Percentiles rank a stretch among this genome's conserved stretches.
Evolutionary conservation across 176 grass and related monocot genomes (phyloP).

Genomic region (Carex littledalei): DNA sequence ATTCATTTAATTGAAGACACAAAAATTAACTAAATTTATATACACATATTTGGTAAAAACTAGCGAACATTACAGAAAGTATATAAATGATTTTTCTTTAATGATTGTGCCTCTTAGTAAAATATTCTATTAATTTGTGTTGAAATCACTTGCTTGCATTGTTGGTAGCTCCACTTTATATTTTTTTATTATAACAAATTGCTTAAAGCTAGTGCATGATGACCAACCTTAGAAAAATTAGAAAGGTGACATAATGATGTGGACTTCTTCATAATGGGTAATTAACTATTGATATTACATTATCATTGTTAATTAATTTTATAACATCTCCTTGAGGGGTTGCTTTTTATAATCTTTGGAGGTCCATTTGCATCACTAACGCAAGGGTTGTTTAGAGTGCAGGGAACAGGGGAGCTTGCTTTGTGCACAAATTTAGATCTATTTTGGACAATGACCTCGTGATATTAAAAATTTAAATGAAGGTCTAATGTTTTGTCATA

Average conservation of each 20-base stretch:
- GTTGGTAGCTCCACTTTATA: background rate
- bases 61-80: background rate
- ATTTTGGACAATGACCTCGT: background rate
- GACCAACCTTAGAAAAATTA: constrained; percentile 1
- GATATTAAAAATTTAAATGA: background rate
- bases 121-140: background rate
- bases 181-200: background rate
- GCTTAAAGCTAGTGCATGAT: constrained; percentile 2
- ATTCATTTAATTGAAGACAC: background rate
- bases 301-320: constrained; percentile 9
- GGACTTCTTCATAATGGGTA: background rate
- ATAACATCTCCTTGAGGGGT: background rate
- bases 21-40: background rate
- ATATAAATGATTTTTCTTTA: background rate
- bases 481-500: background rate
- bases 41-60: background rate
- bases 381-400: constrained; percentile 31
- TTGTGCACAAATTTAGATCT: constrained; percentile 34
- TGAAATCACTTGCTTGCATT: constrained; percentile 5
- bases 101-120: background rate
- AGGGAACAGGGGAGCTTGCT: constrained; percentile 38
- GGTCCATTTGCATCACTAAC: constrained; percentile 3
- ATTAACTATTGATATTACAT: background rate
- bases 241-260: constrained; percentile 18
- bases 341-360: constrained; percentile 11